phyloP scores from a whole-genome alignment of 352 stramenopile species.

The Discostella stelligera region DNA sequence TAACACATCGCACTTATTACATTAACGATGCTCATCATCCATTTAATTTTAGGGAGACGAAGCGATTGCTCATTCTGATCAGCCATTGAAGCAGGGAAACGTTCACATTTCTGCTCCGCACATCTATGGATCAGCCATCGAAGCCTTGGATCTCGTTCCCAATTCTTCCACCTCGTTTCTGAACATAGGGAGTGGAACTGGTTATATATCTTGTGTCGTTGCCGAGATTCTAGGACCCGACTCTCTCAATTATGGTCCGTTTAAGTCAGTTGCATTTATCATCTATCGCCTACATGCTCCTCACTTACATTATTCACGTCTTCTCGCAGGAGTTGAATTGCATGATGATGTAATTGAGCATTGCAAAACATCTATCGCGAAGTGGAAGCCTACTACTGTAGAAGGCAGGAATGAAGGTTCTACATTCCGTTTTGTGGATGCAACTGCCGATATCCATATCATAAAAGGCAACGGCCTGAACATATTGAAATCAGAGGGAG shows the following conservation, averaged over 20 bases:
- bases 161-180: slow-evolving; percentile 68
- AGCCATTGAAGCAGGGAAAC: slow-evolving; percentile 73
- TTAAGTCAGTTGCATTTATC: slow-evolving; percentile 1
- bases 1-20: neutral
- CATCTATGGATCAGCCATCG: slow-evolving; percentile 79
- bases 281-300: slow-evolving; percentile 1
- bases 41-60: slow-evolving; percentile 45
- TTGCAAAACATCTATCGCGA: slow-evolving; percentile 58
- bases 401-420: slow-evolving; percentile 38
- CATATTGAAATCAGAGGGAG: slow-evolving; percentile 57
- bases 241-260: slow-evolving; percentile 67
- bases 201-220: slow-evolving; percentile 79
- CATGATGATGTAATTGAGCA: slow-evolving; percentile 69
- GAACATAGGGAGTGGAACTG: slow-evolving; percentile 79
- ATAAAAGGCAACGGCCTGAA: slow-evolving; percentile 77
- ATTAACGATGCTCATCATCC: slow-evolving; percentile 10
- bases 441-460: slow-evolving; percentile 47
- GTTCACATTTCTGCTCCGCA: slow-evolving; percentile 82
- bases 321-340: slow-evolving; percentile 64
- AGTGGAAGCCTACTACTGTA: slow-evolving; percentile 51
- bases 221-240: slow-evolving; percentile 71
- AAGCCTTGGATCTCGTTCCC: slow-evolving; percentile 71
- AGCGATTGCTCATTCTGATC: slow-evolving; percentile 64
- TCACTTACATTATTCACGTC: slow-evolving; percentile 10
- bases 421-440: slow-evolving; percentile 60